Evolutionary conservation across 73 alveolate species (phyloP).

Genomic region (Blepharisma japonicum): DNA sequence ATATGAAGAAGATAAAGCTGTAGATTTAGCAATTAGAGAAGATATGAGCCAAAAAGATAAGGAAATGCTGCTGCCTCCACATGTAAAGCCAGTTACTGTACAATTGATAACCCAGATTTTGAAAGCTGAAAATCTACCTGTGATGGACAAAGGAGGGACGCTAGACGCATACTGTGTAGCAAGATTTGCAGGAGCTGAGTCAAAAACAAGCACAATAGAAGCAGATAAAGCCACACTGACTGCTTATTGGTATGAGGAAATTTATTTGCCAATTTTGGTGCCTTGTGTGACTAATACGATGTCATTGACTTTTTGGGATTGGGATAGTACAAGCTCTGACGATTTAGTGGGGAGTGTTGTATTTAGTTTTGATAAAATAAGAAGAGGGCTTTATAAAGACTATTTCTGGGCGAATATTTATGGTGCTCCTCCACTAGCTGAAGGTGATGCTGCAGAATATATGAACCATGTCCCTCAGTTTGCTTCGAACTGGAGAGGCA

Average conservation of each 20-base stretch:
- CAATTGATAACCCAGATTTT: constrained; percentile 7
- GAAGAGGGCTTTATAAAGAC: background rate
- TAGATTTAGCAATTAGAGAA: background rate
- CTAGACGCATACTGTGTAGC: constrained; percentile 26
- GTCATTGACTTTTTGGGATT: background rate
- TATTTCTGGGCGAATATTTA: constrained; percentile 58
- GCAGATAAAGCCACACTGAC: constrained; percentile 26
- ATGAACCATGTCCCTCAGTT: constrained; percentile 73
- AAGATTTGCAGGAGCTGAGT: background rate
- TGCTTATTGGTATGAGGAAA: constrained; percentile 15
- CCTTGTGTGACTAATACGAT: constrained; percentile 16
- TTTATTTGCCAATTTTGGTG: constrained; percentile 9
- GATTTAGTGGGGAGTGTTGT: constrained; percentile 19
- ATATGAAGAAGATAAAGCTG: constrained; percentile 26
- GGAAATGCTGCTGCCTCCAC: constrained; percentile 30
- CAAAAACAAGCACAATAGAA: background rate
- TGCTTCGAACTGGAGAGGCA: constrained; percentile 81
- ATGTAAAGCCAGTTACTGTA: background rate
- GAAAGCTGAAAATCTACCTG: background rate
- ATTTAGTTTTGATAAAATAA: background rate
- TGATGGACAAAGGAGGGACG: constrained; percentile 23
- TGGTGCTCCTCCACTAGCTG: constrained; percentile 69
- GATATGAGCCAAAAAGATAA: background rate
- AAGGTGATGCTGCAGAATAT: constrained; percentile 51
- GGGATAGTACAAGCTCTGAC: constrained; percentile 18